These are phyloP conservation scores for Colletotrichum filicis DNA, from an alignment of 2,329 filamentous ascomycete species.

Conservation along the genomic window DNA sequence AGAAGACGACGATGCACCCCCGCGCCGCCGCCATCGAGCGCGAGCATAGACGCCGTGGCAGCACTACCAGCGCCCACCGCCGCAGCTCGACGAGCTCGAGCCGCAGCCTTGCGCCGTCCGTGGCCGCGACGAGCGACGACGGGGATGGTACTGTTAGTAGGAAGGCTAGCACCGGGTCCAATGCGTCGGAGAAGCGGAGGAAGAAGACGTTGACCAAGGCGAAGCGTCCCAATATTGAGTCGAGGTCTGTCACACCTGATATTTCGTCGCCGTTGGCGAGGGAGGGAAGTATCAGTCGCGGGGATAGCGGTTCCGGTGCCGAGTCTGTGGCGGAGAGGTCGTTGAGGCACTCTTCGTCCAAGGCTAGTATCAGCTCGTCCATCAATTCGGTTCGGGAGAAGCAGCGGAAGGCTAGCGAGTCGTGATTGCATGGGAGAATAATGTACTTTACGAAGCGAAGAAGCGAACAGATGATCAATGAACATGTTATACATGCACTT, in stretches of 20 bases:
- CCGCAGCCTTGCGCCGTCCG: conserved; percentile 61
- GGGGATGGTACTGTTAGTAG: conserved; percentile 52
- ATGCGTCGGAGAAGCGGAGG: conserved; percentile 61
- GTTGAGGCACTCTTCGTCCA: conserved; percentile 32
- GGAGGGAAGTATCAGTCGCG: conserved; percentile 53
- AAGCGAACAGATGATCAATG: conserved; percentile 30
- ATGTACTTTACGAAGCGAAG: conserved; percentile 25
- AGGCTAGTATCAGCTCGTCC: conserved; percentile 28
- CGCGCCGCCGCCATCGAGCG: conserved; percentile 56
- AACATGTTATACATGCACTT: not conserved
- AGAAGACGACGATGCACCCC: conserved; percentile 50
- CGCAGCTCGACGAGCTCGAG: conserved; percentile 63
- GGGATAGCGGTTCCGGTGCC: conserved; percentile 10
- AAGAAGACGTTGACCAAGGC: conserved; percentile 57
- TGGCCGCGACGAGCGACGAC: conserved; percentile 45
- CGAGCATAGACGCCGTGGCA: conserved; percentile 59
- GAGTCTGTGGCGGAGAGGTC: conserved; percentile 23
- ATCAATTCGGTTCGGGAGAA: conserved; percentile 26
- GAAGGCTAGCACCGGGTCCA: conserved; percentile 59
- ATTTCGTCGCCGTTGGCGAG: conserved; percentile 63
- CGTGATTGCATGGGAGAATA: conserved; percentile 5
- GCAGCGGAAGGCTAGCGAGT: conserved; percentile 24
- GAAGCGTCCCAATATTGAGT: conserved; percentile 58
- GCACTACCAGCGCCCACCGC: conserved; percentile 57
- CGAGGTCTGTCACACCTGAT: conserved; percentile 65